phyloP scores from a whole-genome alignment of 176 grass and related monocot species.

The Triticum aestivum region DNA sequence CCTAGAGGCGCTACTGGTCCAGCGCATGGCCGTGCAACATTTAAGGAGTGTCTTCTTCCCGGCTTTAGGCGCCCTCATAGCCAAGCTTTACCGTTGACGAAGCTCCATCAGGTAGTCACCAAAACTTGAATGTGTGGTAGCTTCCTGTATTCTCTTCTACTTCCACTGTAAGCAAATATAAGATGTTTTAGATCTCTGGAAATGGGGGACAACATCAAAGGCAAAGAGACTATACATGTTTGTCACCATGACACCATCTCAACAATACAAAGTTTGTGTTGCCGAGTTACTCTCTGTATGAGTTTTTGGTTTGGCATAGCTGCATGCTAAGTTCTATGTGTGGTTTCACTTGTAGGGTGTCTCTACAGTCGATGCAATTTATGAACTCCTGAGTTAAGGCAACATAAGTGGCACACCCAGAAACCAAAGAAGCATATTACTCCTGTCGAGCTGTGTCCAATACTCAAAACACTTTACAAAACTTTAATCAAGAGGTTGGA shows the following conservation, averaged over 20 bases:
- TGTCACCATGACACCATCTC: background rate
- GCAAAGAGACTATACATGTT: conserved; percentile 91
- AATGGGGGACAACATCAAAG: conserved; percentile 94
- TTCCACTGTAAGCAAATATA: no score
- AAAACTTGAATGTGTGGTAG: no score
- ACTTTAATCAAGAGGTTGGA: conserved; percentile 85
- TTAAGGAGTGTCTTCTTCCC: no score
- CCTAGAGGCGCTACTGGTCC: no score
- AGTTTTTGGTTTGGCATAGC: background rate
- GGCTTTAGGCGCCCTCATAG: no score
- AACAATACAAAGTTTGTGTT: background rate
- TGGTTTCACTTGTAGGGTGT: conserved; percentile 58
- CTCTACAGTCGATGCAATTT: conserved; percentile 78
- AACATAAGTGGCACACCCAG: conserved; percentile 82
- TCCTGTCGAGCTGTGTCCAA: conserved; percentile 86
- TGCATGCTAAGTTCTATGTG: conserved; percentile 14
- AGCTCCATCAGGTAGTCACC: no score
- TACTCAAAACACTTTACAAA: conserved; percentile 87
- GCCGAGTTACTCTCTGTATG: background rate
- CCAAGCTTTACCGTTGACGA: no score
- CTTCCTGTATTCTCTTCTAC: no score
- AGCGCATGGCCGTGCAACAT: no score
- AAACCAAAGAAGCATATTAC: conserved; percentile 71
- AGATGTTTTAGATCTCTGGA: conserved; percentile 30
- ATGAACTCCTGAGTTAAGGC: conserved; percentile 77